phyloP scores from a whole-genome alignment of 257 asterid genomes.

The Schizonepeta tenuifolia region DNA sequence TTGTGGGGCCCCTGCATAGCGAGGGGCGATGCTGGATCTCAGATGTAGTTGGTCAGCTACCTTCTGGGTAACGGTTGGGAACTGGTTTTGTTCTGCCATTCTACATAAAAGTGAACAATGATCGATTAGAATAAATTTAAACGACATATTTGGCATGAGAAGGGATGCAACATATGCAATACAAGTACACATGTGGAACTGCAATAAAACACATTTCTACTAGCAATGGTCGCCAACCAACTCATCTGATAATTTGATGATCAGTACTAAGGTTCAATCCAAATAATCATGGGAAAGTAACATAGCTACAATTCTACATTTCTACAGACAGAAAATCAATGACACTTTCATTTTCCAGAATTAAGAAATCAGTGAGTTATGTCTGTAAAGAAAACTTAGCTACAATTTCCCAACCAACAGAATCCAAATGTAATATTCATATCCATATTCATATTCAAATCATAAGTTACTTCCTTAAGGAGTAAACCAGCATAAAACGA shows the following conservation, averaged over 20 bases:
- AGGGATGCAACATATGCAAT: background rate
- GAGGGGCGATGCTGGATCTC: conserved; percentile 64
- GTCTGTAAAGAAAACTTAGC: background rate
- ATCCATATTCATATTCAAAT: background rate
- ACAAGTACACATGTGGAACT: background rate
- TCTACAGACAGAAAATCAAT: background rate
- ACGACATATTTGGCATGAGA: background rate
- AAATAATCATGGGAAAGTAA: background rate
- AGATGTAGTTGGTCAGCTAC: conserved; percentile 76
- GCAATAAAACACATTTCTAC: background rate
- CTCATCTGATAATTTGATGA: background rate
- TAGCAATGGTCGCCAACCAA: background rate
- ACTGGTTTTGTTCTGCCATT: conserved; percentile 68
- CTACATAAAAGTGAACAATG: conserved; percentile 25
- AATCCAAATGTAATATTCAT: background rate
- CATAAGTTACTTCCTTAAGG: background rate
- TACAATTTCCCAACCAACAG: background rate
- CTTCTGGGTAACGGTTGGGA: conserved; percentile 67
- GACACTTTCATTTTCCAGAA: background rate
- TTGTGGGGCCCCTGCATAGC: conserved; percentile 53
- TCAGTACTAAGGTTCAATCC: background rate
- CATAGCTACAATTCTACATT: background rate
- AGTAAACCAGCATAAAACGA: background rate
- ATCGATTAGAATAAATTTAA: background rate
- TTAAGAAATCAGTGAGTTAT: background rate